Base-by-base conservation (phyloP, 2,329 filamentous ascomycete genomes). In the Penicillium vulpinum region DNA sequence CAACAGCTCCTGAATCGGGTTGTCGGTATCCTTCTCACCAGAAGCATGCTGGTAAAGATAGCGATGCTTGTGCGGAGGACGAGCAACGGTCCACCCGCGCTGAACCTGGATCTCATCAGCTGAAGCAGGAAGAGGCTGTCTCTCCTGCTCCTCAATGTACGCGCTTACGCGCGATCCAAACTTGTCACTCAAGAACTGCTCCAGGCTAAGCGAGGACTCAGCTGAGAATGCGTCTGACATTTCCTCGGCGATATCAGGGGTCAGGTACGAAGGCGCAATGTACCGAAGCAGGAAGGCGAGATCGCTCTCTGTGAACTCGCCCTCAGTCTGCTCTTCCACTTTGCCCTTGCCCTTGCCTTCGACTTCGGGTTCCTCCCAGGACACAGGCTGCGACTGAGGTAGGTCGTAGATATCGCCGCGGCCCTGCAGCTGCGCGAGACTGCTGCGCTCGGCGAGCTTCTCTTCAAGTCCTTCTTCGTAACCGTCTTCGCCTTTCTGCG, bases 11-110 rank as follows among this genome's bases (percentile, higher is more conserved):
- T 88, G 85, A 57, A 95, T 82, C 0, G 90, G 77, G 74, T 43
- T 62, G 57, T 73, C 63, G 64, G 69, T 49, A 62, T 68, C 57
- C 68, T 72, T 40, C 55, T 56, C 28, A 74, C 62, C 3, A 64
- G 60, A 29, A 77, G 73, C 64, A 44, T 91, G 86, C 58, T 90
- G 83, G 75, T 94, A 99, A 2, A 96, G 80, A 73, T 89, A 99
- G 15, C 92, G 90, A 71, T 97, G 92, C 78, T 99, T 99, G 78
- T 99, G 92, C 0, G 94, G 94, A 38, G 94, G 94, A 31, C 85
- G 84, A 7, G 94, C 90, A 9, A 95, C 88, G 59, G 82, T 85
- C 90, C 90, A 94, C 0, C 77, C 76, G 40, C 79, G 83, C 60
- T 77, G 77, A 44, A 80, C 80, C 67, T 88, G 84, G 57, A 89